Conservation (phyloP, 2,329 filamentous ascomycete species). For the Corinectria fuckeliana region DNA sequence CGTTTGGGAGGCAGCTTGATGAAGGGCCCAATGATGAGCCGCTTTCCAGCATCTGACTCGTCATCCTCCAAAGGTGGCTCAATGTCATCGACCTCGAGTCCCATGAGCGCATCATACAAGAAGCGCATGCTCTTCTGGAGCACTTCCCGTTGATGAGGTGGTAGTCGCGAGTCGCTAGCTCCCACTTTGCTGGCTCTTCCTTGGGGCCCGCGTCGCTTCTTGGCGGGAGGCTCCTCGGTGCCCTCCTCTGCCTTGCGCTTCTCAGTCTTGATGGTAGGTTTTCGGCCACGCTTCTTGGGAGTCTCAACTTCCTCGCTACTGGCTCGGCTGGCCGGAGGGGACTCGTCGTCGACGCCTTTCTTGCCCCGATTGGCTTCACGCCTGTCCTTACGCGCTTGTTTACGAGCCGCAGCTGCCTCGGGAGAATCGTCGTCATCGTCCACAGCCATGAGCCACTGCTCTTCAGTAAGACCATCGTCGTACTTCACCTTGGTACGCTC, state of each 20-base stretch:
- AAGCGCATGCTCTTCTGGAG: constrained; percentile 80
- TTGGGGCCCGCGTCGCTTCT: constrained; percentile 78
- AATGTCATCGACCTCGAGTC: constrained; percentile 79
- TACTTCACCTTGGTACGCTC: constrained; percentile 95
- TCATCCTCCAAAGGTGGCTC: constrained; percentile 63
- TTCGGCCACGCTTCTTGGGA: constrained; percentile 84
- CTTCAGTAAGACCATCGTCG: constrained; percentile 95
- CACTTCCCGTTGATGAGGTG: constrained; percentile 72
- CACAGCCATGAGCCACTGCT: constrained; percentile 98
- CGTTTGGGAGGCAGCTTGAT: constrained; percentile 88
- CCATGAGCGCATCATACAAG: constrained; percentile 82
- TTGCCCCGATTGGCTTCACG: constrained; percentile 78
- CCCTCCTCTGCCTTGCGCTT: constrained; percentile 89
- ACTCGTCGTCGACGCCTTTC: constrained; percentile 65
- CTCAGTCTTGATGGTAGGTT: constrained; percentile 73
- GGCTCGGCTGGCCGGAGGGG: constrained; percentile 78
- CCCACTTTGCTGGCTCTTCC: constrained; percentile 68
- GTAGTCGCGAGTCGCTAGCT: constrained; percentile 57
- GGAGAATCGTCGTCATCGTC: constrained; percentile 96
- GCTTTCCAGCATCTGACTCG: constrained; percentile 66
- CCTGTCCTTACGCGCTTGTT: constrained; percentile 83
- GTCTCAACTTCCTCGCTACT: constrained; percentile 82
- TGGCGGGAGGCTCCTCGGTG: constrained; percentile 77
- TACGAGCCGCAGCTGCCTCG: constrained; percentile 89
- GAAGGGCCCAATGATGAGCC: constrained; percentile 92